phyloP scores from a whole-genome alignment of 129 eudicot species.

The Kitagawia praeruptora region DNA sequence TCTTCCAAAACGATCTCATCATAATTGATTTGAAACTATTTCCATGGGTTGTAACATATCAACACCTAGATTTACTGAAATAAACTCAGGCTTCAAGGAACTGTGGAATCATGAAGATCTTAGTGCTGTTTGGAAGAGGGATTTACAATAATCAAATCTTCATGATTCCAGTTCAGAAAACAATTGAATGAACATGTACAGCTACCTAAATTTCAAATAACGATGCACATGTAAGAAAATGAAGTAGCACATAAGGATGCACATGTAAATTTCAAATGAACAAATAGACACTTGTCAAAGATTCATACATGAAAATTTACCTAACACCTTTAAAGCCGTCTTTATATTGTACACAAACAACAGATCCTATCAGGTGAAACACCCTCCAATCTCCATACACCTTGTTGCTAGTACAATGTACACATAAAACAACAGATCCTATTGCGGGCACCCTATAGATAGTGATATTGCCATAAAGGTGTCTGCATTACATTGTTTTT shows the following conservation, averaged over 20 bases:
- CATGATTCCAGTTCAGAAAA: neutral
- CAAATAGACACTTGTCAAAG: neutral
- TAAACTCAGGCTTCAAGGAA: neutral
- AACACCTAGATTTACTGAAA: no score
- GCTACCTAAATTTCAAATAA: no score
- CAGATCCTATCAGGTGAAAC: neutral
- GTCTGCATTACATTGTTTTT: slow-evolving; percentile 24
- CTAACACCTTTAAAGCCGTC: neutral
- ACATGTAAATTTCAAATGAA: neutral
- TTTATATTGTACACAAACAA: neutral
- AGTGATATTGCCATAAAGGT: slow-evolving; percentile 13
- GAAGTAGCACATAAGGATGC: neutral
- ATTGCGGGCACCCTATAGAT: neutral
- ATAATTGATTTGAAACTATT: no score
- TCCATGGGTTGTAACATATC: neutral
- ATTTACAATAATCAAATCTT: neutral
- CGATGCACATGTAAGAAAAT: no score
- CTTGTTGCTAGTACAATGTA: neutral
- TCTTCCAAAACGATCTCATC: no score
- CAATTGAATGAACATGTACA: neutral
- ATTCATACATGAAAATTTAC: neutral
- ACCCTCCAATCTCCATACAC: neutral
- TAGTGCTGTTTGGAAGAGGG: neutral
- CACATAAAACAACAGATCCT: neutral
- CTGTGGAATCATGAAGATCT: neutral